These are phyloP conservation scores for Coemansia pectinata DNA, from an alignment of 192 early-diverging fungal genomes.

Conservation along the genomic window DNA sequence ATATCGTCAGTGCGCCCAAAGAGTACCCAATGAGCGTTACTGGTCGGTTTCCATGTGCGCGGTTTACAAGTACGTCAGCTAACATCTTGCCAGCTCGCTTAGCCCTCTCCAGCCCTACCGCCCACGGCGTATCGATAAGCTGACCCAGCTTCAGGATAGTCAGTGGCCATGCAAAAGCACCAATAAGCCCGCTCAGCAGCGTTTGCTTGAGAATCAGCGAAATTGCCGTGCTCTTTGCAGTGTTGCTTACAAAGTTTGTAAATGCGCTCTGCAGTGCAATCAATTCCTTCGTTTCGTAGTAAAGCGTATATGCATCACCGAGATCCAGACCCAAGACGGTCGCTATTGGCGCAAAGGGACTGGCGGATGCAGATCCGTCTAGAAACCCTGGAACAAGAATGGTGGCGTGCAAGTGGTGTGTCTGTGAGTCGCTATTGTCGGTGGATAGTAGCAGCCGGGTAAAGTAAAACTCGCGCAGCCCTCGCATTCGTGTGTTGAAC, in stretches of 20 bases:
- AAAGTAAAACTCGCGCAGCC: conserved; percentile 52
- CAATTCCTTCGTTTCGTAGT: conserved; percentile 55
- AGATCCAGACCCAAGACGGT: conserved; percentile 34
- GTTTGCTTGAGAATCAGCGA: conserved; percentile 54
- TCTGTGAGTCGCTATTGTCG: background rate
- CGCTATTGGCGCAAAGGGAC: conserved; percentile 27
- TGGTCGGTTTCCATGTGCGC: conserved; percentile 62
- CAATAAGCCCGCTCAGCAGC: conserved; percentile 31
- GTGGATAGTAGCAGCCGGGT: conserved; percentile 19
- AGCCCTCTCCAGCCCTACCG: conserved; percentile 63
- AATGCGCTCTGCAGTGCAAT: conserved; percentile 49
- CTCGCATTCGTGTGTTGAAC: conserved; percentile 44
- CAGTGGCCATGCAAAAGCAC: conserved; percentile 52
- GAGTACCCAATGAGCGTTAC: conserved; percentile 73
- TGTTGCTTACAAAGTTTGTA: conserved; percentile 32
- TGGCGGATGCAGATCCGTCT: conserved; percentile 21
- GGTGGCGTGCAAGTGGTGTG: conserved; percentile 48
- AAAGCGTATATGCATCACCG: conserved; percentile 55
- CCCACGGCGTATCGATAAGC: conserved; percentile 75
- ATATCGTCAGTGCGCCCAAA: conserved; percentile 68
- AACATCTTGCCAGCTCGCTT: conserved; percentile 63
- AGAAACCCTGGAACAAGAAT: conserved; percentile 57
- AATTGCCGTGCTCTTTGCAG: conserved; percentile 49
- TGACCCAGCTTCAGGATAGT: conserved; percentile 49
- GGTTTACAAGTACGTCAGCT: conserved; percentile 46